Evolutionary conservation across 208 protist genomes (phyloP).

Genomic region (Trypanosoma lewisi): DNA sequence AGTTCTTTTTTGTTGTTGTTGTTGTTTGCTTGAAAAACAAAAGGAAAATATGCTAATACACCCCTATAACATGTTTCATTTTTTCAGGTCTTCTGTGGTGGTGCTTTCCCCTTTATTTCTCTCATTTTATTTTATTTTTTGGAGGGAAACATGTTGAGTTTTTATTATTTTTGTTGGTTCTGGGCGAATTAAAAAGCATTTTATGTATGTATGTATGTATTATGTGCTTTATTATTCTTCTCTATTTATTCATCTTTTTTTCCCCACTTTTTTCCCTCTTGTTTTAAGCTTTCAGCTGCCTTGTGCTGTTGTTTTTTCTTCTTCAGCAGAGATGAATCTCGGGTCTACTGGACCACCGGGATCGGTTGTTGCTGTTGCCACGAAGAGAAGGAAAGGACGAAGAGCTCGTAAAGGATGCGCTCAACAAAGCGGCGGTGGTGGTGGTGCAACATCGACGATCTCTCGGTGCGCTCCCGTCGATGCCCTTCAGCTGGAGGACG

Average conservation of each 20-base stretch:
- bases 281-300: neutral
- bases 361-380: slow-evolving; percentile 18
- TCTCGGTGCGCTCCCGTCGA: neutral
- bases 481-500: slow-evolving; percentile 6
- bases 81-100: too few relatives aligned
- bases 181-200: neutral
- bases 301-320: too few relatives aligned
- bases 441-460: neutral
- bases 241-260: slow-evolving; percentile 2
- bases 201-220: slow-evolving; percentile 7
- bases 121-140: too few relatives aligned
- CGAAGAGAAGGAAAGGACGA: neutral
- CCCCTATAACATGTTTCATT: too few relatives aligned
- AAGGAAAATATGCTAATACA: too few relatives aligned
- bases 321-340: slow-evolving; percentile 11
- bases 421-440: too few relatives aligned
- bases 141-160: neutral
- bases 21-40: neutral
- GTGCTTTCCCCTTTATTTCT: too few relatives aligned
- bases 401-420: neutral
- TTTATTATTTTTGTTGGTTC: slow-evolving; percentile 7
- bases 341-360: slow-evolving; percentile 26
- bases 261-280: slow-evolving; percentile 16
- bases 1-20: slow-evolving; percentile 7
- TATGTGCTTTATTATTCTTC: slow-evolving; percentile 13